Evolutionary conservation across 306 rosid species (phyloP), one percentile per base, ranked within the genome.

Genomic region (Begonia masoniana): DNA sequence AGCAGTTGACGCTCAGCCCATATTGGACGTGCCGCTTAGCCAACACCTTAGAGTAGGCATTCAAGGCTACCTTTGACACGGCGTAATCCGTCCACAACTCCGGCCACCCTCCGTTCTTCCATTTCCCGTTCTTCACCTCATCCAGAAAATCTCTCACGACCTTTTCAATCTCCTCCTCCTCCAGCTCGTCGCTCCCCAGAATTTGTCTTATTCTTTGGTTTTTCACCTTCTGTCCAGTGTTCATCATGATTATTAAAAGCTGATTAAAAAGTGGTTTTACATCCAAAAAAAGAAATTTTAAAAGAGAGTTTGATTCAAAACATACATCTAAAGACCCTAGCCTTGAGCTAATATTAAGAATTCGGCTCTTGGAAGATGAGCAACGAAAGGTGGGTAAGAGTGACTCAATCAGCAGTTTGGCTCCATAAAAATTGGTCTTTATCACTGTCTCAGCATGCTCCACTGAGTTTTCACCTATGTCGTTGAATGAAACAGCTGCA

Each of bases 1-100:
- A 77, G 66, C 94, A 61, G 15, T 83, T 91, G 41, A 71, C 83
- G 39, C 86, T 76, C 46, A 77, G 14, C 3, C 74, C 74, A 51
- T 54, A 52, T 41, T 55, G 75, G 1, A 35, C 12, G 10, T 59
- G 66, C 6, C 76, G 74, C 72, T 70, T 81, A 0, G 94, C 92
- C 54, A 91, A 68, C 9, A 81, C 73, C 47, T 65, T 74, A 0
- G 94, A 68, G 69, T 86, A 83, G 1, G 99, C 74, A 54, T 86
- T 91, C 10, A 91, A 54, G 0, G 96, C 99, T 15, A 91, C 52
- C 71, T 91, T 91, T 0, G 99, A 82, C 5, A 91, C 84, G 0
- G 99, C 86, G n/a, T 91, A 91, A 7, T 81, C 99, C 0, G 99
- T 86, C 99, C 99, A 91, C 11, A 81, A 10, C 10, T 62, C 61